Evolutionary conservation across 2,329 filamentous ascomycete species (phyloP), one percentile per base, ranked within the genome.

Genomic region (Apiospora koreana): DNA sequence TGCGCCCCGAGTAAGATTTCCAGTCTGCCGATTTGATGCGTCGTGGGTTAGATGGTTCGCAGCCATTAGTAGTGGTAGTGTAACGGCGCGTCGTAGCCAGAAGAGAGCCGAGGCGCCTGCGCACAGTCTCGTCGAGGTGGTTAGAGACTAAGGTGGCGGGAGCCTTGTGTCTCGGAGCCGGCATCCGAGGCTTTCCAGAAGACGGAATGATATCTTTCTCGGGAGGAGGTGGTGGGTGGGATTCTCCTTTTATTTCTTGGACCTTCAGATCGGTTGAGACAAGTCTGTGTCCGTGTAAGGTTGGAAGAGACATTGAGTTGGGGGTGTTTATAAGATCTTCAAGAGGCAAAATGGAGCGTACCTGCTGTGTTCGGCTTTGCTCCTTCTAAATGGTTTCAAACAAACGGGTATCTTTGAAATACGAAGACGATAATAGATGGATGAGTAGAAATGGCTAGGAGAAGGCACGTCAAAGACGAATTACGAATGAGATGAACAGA

Each of bases 261-360:
- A 18, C 16, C 18, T 31, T 31, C 54, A 23, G 21, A n/a, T 38
- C 18, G 54, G 16, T 35, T 62, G 54, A 38, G 54, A 62, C 54
- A 62, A 62, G 28, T 38, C 54, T 21, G 54, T 62, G 65, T 46
- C 28, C 23, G 65, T 66, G 43, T 43, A 45, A 66, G 41, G 41
- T 38, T 66, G 65, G 65, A 8, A 66, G 41, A 66, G 65, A 66
- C 65, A 66, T 66, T 66, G 65, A 66, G 65, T 66, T 62, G 31
- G 31, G 31, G 28, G 54, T 35, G 28, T 38, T 38, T n/a, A 31
- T 62, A 38, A 62, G 54, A 62, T 62, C 18, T 21, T 38, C 54
- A 62, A 18, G 54, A 62, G 54, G 28, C n/a, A 38, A 38, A 35
- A 12, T 38, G 31, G 28, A 62, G 31, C 54, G 54, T 62, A 62